phyloP scores from a whole-genome alignment of 148 eudicot species.

The Hydrangea macrophylla region DNA sequence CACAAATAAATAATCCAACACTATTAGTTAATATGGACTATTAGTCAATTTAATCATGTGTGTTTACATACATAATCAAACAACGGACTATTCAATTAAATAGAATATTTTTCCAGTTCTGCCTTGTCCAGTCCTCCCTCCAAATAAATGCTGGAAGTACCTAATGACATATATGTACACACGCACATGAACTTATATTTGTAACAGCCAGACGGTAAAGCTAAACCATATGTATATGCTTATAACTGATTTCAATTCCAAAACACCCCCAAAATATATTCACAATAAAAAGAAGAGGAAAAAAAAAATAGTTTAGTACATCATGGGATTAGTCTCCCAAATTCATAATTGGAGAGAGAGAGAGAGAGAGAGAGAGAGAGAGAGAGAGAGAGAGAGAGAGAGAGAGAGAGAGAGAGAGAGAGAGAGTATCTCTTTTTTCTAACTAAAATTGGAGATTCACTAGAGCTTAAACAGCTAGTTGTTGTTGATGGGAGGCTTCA shows the following conservation, averaged over 20 bases:
- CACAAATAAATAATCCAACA: no score
- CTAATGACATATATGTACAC: neutral
- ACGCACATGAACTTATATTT: neutral
- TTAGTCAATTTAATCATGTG: no score
- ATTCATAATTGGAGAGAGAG: neutral
- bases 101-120: neutral
- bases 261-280: neutral
- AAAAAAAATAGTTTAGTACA: conserved; percentile 1
- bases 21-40: no score
- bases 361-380: no score
- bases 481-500: conserved; percentile 26
- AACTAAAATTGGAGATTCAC: neutral
- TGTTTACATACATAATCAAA: neutral
- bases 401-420: neutral
- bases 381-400: no score
- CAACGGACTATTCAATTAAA: neutral
- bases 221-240: neutral
- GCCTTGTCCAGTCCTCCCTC: neutral
- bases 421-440: conserved; percentile 4
- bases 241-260: neutral
- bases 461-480: conserved; percentile 19
- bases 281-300: neutral
- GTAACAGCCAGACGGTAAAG: neutral
- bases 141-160: no score
- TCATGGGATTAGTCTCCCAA: neutral